Evolutionary conservation across 2,329 filamentous ascomycete genomes (phyloP).

Genomic region (Talaromyces sp.): DNA sequence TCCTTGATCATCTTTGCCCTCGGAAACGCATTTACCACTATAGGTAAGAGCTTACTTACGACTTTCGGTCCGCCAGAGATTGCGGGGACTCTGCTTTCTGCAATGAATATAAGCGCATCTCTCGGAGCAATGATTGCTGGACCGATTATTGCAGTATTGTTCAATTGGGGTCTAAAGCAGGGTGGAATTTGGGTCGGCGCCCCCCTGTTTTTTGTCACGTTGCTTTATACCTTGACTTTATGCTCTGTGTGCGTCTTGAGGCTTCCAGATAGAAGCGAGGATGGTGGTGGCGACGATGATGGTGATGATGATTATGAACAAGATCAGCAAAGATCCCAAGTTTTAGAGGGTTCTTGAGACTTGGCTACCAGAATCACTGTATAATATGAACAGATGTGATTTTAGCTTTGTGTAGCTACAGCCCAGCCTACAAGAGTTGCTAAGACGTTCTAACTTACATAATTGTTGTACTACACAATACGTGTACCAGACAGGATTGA

Average conservation of each 20-base stretch:
- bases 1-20: constrained; percentile 12
- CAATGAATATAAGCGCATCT: constrained; percentile 14
- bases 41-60: constrained; percentile 14
- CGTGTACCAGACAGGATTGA: no score
- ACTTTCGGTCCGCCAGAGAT: constrained; percentile 10
- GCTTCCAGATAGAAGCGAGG: constrained; percentile 8
- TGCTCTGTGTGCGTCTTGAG: constrained; percentile 12
- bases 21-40: constrained; percentile 12
- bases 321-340: constrained; percentile 6
- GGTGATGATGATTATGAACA: background rate
- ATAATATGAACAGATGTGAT: no score
- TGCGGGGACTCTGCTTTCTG: constrained; percentile 13
- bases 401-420: no score
- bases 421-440: no score
- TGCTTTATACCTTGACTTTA: constrained; percentile 12
- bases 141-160: constrained; percentile 8
- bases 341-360: background rate
- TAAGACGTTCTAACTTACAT: no score
- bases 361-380: no score
- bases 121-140: constrained; percentile 14
- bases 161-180: constrained; percentile 9
- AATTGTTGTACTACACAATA: no score
- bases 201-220: constrained; percentile 12
- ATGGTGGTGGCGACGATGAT: background rate
- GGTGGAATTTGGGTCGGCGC: constrained; percentile 10